Evolutionary conservation across 768 basidiomycete species (phyloP).

Genomic region (Phanerochaete carnosa): DNA sequence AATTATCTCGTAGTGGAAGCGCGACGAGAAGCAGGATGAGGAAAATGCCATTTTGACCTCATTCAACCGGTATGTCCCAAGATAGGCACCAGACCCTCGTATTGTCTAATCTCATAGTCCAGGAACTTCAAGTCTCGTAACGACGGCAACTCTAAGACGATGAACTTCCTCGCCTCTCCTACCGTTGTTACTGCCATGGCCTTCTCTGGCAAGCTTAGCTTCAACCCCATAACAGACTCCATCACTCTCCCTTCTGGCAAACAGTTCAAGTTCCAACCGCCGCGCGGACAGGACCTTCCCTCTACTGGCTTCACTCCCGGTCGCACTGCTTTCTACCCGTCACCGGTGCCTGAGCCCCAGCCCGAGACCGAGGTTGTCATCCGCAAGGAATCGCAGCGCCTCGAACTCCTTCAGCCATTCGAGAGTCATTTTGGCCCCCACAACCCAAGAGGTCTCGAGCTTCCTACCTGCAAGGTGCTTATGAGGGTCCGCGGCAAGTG

Average conservation of each 20-base stretch:
- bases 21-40: slow-evolving; percentile 81
- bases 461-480: slow-evolving; percentile 79
- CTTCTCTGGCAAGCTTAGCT: slow-evolving; percentile 89
- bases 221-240: slow-evolving; percentile 88
- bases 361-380: slow-evolving; percentile 80
- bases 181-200: slow-evolving; percentile 98
- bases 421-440: slow-evolving; percentile 61
- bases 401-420: slow-evolving; percentile 89
- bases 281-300: slow-evolving; percentile 83
- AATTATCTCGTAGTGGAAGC: slow-evolving; percentile 69
- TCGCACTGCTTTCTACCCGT: slow-evolving; percentile 72
- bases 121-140: slow-evolving; percentile 92
- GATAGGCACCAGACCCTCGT: slow-evolving; percentile 15
- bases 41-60: slow-evolving; percentile 97
- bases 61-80: slow-evolving; percentile 73
- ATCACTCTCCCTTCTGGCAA: slow-evolving; percentile 65
- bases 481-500: slow-evolving; percentile 97
- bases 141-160: slow-evolving; percentile 89
- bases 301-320: slow-evolving; percentile 77
- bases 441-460: slow-evolving; percentile 57
- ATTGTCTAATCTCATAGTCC: slow-evolving; percentile 3
- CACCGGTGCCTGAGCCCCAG: slow-evolving; percentile 66
- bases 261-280: slow-evolving; percentile 81
- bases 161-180: slow-evolving; percentile 98
- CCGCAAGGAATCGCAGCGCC: slow-evolving; percentile 70